Evolutionary conservation across 1,284 basidiomycete genomes (phyloP).

Genomic region (Cutaneotrichosporon mucoides): DNA sequence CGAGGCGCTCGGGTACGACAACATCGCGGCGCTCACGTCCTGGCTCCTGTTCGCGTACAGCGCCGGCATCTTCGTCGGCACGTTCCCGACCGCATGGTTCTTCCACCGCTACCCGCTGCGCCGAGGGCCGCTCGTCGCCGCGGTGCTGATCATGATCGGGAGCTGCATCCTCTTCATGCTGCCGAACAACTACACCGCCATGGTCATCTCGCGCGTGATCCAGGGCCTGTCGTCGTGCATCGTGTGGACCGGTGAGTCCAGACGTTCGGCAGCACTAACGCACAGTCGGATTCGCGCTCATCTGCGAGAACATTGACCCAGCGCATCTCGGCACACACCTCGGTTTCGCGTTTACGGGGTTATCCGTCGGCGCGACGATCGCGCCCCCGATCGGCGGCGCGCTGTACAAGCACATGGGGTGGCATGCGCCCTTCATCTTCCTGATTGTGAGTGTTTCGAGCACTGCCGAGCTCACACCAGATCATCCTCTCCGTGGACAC

Average conservation of each 20-base stretch:
- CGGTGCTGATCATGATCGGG: constrained; percentile 28
- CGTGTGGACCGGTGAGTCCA: constrained; percentile 67
- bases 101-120: constrained; percentile 59
- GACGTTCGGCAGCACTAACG: neutral
- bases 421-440: constrained; percentile 69
- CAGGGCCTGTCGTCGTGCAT: constrained; percentile 70
- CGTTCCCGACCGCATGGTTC: constrained; percentile 63
- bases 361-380: constrained; percentile 56
- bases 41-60: constrained; percentile 44
- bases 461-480: constrained; percentile 36
- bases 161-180: constrained; percentile 71
- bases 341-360: constrained; percentile 66
- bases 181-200: constrained; percentile 63
- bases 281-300: constrained; percentile 23
- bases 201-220: constrained; percentile 65
- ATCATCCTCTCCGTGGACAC: constrained; percentile 61
- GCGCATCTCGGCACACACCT: constrained; percentile 62
- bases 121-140: constrained; percentile 59
- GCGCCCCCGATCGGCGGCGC: constrained; percentile 65
- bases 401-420: constrained; percentile 64
- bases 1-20: constrained; percentile 28
- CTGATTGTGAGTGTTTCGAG: constrained; percentile 52
- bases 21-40: constrained; percentile 36
- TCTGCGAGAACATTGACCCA: constrained; percentile 64
- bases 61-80: constrained; percentile 51